Base-by-base conservation (phyloP, 1,284 basidiomycete species). In the Stereum hirsutum region DNA sequence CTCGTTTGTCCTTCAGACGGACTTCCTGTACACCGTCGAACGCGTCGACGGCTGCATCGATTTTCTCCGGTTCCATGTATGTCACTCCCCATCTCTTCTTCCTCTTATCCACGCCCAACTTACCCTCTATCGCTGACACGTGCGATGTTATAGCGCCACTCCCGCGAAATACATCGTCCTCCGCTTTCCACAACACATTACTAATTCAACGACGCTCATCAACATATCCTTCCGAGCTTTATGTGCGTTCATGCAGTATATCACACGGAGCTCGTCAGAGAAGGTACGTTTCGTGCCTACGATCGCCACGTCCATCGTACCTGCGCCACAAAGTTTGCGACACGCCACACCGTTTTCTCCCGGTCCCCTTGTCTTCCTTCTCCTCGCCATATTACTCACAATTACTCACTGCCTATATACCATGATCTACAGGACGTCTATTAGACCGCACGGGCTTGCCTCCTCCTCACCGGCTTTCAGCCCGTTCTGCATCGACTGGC, bases 111-210 rank as follows among this genome's bases (percentile, higher is more conserved):
- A 14, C n/a, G 19, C 11, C 23, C 2, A 7, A 12, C 11, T 36
- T 11, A 19, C 33, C 3, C 12, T 10, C 10, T 39, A n/a, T 11
- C 2, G 7, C 15, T 5, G n/a, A 36, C 21, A 24, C 17, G 28
- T 37, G 6, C 17, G 6, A 32, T n/a, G n/a, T 38, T 17, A 26
- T 54, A 96, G 90, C 76, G 89, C 52, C 82, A 92, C 58, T 96
- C 84, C 64, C 77, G 76, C 53, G 93, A 96, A 65, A 81, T 90
- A 8, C 90, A 95, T 95, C 59, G 68, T 95, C 7, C 72, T 97
- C 17, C 81, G 93, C 21, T 96, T 93, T 64, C 91, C 94, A 55
- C 93, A 96, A 63, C 96, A 93, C 61, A 82, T 96, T 74, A 94
- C 89, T 0, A 78, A 93, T 27, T 88, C 90, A 19, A 95, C 96